Evolutionary conservation across 495 filamentous ascomycete species (phyloP).

Genomic region (Evernia prunastri): DNA sequence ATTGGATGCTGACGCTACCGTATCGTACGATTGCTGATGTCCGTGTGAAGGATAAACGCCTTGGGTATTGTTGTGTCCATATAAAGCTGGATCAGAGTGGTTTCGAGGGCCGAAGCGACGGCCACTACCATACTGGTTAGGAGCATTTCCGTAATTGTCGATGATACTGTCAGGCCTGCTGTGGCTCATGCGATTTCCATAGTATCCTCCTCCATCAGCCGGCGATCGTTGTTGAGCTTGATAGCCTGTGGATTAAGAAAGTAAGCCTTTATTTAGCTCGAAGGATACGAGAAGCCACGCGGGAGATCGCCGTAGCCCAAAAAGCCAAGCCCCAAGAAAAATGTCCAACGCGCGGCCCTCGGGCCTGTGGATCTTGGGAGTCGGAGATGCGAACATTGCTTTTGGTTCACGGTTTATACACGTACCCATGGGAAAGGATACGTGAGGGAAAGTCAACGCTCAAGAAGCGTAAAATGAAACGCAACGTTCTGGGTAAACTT

Average conservation of each 20-base stretch:
- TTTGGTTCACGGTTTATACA: background rate
- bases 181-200: slow-evolving; percentile 36
- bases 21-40: slow-evolving; percentile 77
- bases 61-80: slow-evolving; percentile 34
- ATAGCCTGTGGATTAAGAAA: slow-evolving; percentile 9
- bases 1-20: slow-evolving; percentile 65
- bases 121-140: slow-evolving; percentile 38
- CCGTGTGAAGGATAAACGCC: slow-evolving; percentile 57
- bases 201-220: slow-evolving; percentile 28
- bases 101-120: slow-evolving; percentile 45
- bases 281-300: background rate
- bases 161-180: slow-evolving; percentile 53
- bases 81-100: slow-evolving; percentile 41
- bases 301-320: slow-evolving; percentile 10
- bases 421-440: background rate
- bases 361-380: background rate
- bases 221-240: slow-evolving; percentile 17
- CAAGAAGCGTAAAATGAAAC: background rate
- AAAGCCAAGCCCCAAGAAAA: background rate
- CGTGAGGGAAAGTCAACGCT: background rate
- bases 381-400: background rate
- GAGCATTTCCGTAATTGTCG: slow-evolving; percentile 43
- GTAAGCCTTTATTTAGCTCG: slow-evolving; percentile 12
- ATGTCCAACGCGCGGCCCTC: slow-evolving; percentile 13
- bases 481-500: slow-evolving; percentile 19